Percentiles rank a stretch among this genome's conserved stretches.
phyloP scores from a whole-genome alignment of 345 rosid genomes.

The Zanthoxylum bungeanum region DNA sequence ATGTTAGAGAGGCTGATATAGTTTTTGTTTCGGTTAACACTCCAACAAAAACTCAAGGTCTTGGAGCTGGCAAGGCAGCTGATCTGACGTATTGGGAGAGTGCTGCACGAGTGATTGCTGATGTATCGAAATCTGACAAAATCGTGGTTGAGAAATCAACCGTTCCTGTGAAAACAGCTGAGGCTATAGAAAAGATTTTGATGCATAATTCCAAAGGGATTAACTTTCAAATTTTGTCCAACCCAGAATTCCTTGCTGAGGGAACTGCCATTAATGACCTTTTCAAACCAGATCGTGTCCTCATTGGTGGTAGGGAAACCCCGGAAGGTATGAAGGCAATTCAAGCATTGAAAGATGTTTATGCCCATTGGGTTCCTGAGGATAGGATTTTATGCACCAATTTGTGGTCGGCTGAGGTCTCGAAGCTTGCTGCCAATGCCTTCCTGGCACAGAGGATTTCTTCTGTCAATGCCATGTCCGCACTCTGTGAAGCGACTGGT shows the following conservation, averaged over 20 bases:
- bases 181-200: slow-evolving; percentile 71
- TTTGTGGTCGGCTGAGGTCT: slow-evolving; percentile 77
- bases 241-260: slow-evolving; percentile 76
- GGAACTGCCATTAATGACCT: slow-evolving; percentile 67
- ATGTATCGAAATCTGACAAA: slow-evolving; percentile 66
- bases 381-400: slow-evolving; percentile 64
- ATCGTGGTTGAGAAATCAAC: slow-evolving; percentile 78
- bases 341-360: slow-evolving; percentile 50
- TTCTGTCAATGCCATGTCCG: slow-evolving; percentile 76
- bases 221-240: slow-evolving; percentile 67
- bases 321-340: slow-evolving; percentile 54
- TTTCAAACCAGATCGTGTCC: slow-evolving; percentile 57
- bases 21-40: slow-evolving; percentile 77
- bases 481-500: slow-evolving; percentile 70
- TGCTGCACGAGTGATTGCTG: slow-evolving; percentile 77
- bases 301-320: slow-evolving; percentile 72
- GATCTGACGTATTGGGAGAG: slow-evolving; percentile 86
- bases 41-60: slow-evolving; percentile 70
- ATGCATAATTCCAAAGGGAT: slow-evolving; percentile 68
- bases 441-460: slow-evolving; percentile 71
- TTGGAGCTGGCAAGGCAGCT: slow-evolving; percentile 80
- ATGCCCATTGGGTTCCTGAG: slow-evolving; percentile 70
- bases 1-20: slow-evolving; percentile 60
- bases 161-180: slow-evolving; percentile 71
- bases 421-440: slow-evolving; percentile 80